phyloP scores from a whole-genome alignment of 2,329 filamentous ascomycete genomes.

The Colletotrichum aenigma region DNA sequence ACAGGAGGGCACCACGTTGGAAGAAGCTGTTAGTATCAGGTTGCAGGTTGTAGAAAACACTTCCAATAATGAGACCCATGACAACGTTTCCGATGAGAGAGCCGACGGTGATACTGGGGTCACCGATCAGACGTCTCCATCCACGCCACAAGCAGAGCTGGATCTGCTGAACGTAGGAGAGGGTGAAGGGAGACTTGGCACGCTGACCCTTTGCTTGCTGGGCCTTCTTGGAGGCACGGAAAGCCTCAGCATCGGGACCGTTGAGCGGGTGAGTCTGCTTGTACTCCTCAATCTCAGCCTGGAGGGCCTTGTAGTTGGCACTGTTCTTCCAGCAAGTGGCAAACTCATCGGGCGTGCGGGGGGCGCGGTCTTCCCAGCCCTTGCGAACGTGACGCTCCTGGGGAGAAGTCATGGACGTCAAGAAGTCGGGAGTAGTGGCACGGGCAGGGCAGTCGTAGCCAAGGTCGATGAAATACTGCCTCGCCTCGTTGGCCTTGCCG shows the following conservation, averaged over 20 bases:
- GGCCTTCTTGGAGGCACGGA: slow-evolving; percentile 57
- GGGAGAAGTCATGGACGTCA: slow-evolving; percentile 71
- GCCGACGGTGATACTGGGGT: slow-evolving; percentile 75
- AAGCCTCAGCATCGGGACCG: slow-evolving; percentile 60
- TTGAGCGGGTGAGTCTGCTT: slow-evolving; percentile 57
- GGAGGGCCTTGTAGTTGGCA: slow-evolving; percentile 52
- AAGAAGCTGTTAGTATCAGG: slow-evolving; percentile 75
- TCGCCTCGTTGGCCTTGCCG: slow-evolving; percentile 63
- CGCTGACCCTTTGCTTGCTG: slow-evolving; percentile 66
- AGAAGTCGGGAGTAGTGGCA: slow-evolving; percentile 73
- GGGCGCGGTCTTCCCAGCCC: slow-evolving; percentile 60
- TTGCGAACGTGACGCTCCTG: slow-evolving; percentile 59
- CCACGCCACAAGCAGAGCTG: slow-evolving; percentile 81
- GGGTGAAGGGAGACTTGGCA: slow-evolving; percentile 78
- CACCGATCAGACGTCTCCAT: slow-evolving; percentile 76
- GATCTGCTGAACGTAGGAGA: slow-evolving; percentile 79
- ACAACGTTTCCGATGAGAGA: slow-evolving; percentile 73
- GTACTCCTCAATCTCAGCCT: slow-evolving; percentile 60
- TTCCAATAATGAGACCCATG: slow-evolving; percentile 79
- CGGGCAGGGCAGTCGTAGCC: slow-evolving; percentile 71
- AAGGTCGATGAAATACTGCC: slow-evolving; percentile 68
- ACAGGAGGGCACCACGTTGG: slow-evolving; percentile 78
- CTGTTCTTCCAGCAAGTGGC: slow-evolving; percentile 63
- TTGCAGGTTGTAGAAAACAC: slow-evolving; percentile 80
- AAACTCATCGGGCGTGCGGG: slow-evolving; percentile 67